phyloP scores from a whole-genome alignment of 768 basidiomycete genomes.

The Termitomyces sp. region DNA sequence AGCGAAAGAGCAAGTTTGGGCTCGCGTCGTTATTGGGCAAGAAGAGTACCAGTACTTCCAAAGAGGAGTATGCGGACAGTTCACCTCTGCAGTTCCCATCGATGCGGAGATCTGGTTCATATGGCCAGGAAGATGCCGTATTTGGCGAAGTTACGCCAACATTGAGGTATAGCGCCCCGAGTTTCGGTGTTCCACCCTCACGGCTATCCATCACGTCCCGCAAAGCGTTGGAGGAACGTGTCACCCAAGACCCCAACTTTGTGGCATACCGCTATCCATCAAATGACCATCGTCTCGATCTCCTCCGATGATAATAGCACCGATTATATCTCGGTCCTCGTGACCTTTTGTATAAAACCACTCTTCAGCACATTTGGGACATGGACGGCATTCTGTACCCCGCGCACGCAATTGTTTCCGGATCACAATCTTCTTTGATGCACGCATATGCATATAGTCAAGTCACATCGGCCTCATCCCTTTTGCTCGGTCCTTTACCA shows the following conservation, averaged over 20 bases:
- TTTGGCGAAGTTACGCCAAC: slow-evolving; percentile 44
- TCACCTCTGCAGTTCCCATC: slow-evolving; percentile 43
- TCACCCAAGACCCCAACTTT: slow-evolving; percentile 83
- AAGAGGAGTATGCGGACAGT: slow-evolving; percentile 26
- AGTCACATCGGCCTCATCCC: not conserved
- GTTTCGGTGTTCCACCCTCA: slow-evolving; percentile 31
- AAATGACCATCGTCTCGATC: slow-evolving; percentile 60
- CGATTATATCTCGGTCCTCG: not conserved
- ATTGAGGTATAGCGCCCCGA: slow-evolving; percentile 46
- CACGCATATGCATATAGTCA: not conserved
- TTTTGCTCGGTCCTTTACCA: not conserved
- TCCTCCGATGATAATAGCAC: slow-evolving; percentile 37
- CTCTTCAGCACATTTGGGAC: not conserved
- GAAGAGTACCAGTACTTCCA: slow-evolving; percentile 29
- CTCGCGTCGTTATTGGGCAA: slow-evolving; percentile 64
- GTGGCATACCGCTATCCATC: slow-evolving; percentile 87
- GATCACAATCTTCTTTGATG: not conserved
- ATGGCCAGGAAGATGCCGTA: slow-evolving; percentile 44
- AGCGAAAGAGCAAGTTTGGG: slow-evolving; percentile 73
- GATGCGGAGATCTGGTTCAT: slow-evolving; percentile 37
- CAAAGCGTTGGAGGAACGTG: slow-evolving; percentile 70
- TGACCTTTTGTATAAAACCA: not conserved
- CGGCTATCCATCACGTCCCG: slow-evolving; percentile 63
- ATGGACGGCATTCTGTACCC: not conserved
- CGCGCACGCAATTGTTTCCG: not conserved